These are phyloP conservation scores for Pulicaria dysenterica DNA, from an alignment of 129 eudicot genomes.

Conservation along the genomic window DNA sequence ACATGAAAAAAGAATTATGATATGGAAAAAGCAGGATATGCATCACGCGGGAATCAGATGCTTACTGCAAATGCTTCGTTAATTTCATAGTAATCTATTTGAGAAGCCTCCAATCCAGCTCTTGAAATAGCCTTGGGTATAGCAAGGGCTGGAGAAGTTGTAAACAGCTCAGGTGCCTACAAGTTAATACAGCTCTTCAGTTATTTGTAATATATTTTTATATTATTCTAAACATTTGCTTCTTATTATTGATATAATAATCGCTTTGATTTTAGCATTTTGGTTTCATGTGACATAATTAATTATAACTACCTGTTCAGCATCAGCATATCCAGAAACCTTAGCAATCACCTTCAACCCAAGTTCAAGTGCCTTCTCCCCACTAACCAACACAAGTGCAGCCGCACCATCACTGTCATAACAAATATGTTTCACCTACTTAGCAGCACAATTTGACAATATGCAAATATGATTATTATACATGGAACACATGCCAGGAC, in stretches of 20 bases:
- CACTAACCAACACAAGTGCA: slow-evolving; percentile 82
- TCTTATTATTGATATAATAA: background rate
- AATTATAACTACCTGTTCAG: slow-evolving; percentile 71
- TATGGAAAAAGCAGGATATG: slow-evolving; percentile 10
- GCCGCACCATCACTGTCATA: slow-evolving; percentile 68
- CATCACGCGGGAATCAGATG: background rate
- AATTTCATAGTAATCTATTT: slow-evolving; percentile 82
- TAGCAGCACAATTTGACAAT: no score
- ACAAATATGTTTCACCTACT: no score
- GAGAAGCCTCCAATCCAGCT: slow-evolving; percentile 80
- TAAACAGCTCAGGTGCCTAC: slow-evolving; percentile 85
- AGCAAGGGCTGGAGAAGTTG: slow-evolving; percentile 89
- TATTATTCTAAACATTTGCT: background rate
- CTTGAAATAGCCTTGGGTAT: slow-evolving; percentile 84
- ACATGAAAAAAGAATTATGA: slow-evolving; percentile 28
- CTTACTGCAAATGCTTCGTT: slow-evolving; percentile 94
- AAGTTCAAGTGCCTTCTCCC: slow-evolving; percentile 71
- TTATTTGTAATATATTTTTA: background rate
- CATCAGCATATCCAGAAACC: slow-evolving; percentile 87
- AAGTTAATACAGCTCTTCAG: slow-evolving; percentile 23
- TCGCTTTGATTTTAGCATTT: background rate
- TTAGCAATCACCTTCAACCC: slow-evolving; percentile 72
- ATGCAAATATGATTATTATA: no score
- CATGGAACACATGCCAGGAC: no score
- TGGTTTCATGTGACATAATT: background rate